Conservation (phyloP, 2,329 filamentous ascomycete species). For the Scedosporium aurantiacum region DNA sequence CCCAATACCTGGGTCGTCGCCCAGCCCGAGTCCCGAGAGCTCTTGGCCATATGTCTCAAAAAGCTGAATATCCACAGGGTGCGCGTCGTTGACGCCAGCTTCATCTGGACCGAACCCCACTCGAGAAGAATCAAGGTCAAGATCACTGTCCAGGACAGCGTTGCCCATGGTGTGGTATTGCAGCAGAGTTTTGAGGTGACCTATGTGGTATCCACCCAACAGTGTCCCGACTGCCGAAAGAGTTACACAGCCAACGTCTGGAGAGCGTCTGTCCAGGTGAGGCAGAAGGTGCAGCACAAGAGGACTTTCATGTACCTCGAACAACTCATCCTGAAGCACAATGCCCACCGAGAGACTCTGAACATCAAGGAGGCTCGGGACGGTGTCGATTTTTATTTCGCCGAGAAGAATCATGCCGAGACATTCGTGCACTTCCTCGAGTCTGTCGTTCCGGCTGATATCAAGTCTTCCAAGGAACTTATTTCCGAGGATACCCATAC, state of each 20-base stretch:
- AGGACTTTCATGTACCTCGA: constrained; percentile 63
- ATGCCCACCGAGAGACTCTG: constrained; percentile 82
- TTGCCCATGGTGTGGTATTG: constrained; percentile 54
- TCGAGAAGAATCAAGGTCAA: constrained; percentile 87
- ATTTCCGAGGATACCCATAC: constrained; percentile 93
- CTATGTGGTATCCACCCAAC: constrained; percentile 81
- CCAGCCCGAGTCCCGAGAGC: constrained; percentile 75
- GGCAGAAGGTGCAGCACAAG: constrained; percentile 96
- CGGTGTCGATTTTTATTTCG: constrained; percentile 92
- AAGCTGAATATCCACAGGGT: constrained; percentile 80
- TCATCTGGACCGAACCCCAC: constrained; percentile 98
- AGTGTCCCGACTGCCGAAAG: constrained; percentile 91
- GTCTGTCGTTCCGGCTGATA: constrained; percentile 66
- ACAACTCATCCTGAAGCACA: constrained; percentile 91
- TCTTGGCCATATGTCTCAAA: constrained; percentile 82
- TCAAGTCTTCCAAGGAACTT: constrained; percentile 70
- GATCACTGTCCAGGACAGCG: constrained; percentile 74
- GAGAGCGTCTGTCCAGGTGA: constrained; percentile 85
- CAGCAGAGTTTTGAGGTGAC: constrained; percentile 95
- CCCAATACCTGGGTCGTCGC: constrained; percentile 81
- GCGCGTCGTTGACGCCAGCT: constrained; percentile 87
- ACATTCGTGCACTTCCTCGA: constrained; percentile 85
- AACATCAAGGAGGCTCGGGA: constrained; percentile 98
- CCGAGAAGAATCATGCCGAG: constrained; percentile 79
- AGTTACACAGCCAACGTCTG: constrained; percentile 95